Conservation (phyloP, 352 stramenopile species). For the Aphanomyces invadans region DNA sequence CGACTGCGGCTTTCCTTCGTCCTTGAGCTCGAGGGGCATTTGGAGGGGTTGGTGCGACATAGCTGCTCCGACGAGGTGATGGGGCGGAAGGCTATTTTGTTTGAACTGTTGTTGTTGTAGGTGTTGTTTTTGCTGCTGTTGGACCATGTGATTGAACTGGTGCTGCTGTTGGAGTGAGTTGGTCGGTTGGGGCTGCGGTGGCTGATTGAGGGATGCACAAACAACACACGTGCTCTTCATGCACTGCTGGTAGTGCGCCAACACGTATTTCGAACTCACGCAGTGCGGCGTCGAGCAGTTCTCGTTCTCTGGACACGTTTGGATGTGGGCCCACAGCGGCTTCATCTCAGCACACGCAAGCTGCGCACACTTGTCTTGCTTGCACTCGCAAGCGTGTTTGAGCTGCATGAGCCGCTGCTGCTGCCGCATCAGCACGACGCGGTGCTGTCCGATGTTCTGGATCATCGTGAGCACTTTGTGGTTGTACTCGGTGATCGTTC, state of each 20-base stretch:
- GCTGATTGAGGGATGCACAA: conserved; percentile 8
- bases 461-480: conserved; percentile 25
- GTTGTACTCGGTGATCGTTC: conserved; percentile 23
- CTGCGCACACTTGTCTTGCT: conserved; percentile 15
- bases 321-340: conserved; percentile 13
- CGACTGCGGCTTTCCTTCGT: no score
- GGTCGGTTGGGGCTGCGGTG: neutral
- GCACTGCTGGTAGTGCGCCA: conserved; percentile 24
- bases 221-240: conserved; percentile 21
- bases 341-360: conserved; percentile 19
- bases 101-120: neutral
- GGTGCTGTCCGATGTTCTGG: conserved; percentile 22
- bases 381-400: conserved; percentile 18
- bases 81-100: neutral
- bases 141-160: conserved; percentile 30
- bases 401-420: conserved; percentile 24
- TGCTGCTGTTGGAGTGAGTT: neutral
- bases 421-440: conserved; percentile 81
- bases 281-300: conserved; percentile 19
- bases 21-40: conserved; percentile 7
- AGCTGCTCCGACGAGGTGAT: no score
- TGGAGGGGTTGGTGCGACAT: neutral
- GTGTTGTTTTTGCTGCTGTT: neutral
- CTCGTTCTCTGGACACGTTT: conserved; percentile 15
- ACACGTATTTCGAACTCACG: conserved; percentile 23